A percentile compares a stretch with the other conserved stretches of the same genome.
phyloP scores from a whole-genome alignment of 495 filamentous ascomycete genomes.

The Penicillium cosmopolitanum region DNA sequence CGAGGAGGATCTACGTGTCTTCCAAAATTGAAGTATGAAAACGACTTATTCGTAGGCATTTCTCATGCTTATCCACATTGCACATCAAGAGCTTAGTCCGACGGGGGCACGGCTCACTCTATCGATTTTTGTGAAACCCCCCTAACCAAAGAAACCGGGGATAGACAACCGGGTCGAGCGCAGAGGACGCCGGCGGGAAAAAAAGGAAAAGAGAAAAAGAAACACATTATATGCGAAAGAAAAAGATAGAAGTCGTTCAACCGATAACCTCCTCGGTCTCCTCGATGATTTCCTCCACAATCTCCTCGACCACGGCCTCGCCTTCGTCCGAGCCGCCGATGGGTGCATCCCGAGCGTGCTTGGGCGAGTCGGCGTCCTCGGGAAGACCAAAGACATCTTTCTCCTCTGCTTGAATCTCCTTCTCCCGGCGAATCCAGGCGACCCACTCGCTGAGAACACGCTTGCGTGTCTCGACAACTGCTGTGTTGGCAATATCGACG shows the following conservation, averaged over 20 bases:
- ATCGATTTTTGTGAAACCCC: constrained; percentile 34
- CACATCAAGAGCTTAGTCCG: constrained; percentile 33
- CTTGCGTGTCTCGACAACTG: constrained; percentile 86
- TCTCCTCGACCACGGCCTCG: constrained; percentile 79
- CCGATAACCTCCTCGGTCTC: constrained; percentile 82
- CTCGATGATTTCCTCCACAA: constrained; percentile 92
- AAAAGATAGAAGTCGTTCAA: constrained; percentile 38
- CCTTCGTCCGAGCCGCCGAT: constrained; percentile 59
- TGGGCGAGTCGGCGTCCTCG: constrained; percentile 60
- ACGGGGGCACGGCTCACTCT: constrained; percentile 32
- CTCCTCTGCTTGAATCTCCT: constrained; percentile 74
- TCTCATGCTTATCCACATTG: constrained; percentile 44
- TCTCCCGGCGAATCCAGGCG: constrained; percentile 77
- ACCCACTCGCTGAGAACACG: constrained; percentile 86
- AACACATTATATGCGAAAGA: constrained; percentile 47
- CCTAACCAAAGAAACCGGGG: constrained; percentile 35
- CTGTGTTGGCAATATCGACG: constrained; percentile 88
- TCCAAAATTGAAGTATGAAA: not conserved
- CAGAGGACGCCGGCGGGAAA: constrained; percentile 27
- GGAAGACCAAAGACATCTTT: constrained; percentile 67
- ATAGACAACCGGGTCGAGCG: constrained; percentile 29
- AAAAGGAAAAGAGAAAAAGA: constrained; percentile 34
- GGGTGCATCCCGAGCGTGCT: constrained; percentile 53
- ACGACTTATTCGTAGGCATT: constrained; percentile 36
- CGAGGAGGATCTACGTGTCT: not conserved